Conservation (phyloP, 2,329 filamentous ascomycete genomes). For the Claviceps quebecensis region DNA sequence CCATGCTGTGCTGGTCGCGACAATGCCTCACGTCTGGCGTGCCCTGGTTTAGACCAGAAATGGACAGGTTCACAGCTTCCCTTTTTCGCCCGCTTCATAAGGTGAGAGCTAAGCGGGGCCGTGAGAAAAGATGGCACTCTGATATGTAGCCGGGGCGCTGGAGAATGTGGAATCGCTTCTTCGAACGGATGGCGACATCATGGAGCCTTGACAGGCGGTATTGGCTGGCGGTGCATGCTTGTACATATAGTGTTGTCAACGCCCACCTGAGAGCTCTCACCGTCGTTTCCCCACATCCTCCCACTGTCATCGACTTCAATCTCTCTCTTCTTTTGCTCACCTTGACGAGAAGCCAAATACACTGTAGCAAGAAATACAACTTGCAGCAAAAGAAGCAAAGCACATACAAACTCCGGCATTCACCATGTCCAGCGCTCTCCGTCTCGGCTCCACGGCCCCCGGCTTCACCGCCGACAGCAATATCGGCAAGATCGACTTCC, state of each 20-base stretch:
- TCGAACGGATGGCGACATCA: not conserved
- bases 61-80: too few species aligned
- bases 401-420: slow-evolving; percentile 9
- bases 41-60: too few species aligned
- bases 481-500: slow-evolving; percentile 64
- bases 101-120: too few species aligned
- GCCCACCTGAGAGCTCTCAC: not conserved
- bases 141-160: not conserved
- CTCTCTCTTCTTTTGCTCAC: not conserved
- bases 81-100: too few species aligned
- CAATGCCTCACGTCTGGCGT: too few species aligned
- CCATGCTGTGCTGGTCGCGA: too few species aligned
- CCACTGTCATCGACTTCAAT: not conserved
- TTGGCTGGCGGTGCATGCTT: not conserved
- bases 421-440: slow-evolving; percentile 31
- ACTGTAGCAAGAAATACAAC: too few species aligned
- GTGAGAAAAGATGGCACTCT: too few species aligned
- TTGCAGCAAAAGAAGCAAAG: not conserved
- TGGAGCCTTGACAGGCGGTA: not conserved
- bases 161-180: not conserved
- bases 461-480: slow-evolving; percentile 79
- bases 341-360: not conserved
- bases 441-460: slow-evolving; percentile 53
- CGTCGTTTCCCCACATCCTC: not conserved
- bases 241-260: not conserved